Base-by-base conservation (phyloP, 371 early-diverging fungal species). In the Zancudomyces culisetae region DNA sequence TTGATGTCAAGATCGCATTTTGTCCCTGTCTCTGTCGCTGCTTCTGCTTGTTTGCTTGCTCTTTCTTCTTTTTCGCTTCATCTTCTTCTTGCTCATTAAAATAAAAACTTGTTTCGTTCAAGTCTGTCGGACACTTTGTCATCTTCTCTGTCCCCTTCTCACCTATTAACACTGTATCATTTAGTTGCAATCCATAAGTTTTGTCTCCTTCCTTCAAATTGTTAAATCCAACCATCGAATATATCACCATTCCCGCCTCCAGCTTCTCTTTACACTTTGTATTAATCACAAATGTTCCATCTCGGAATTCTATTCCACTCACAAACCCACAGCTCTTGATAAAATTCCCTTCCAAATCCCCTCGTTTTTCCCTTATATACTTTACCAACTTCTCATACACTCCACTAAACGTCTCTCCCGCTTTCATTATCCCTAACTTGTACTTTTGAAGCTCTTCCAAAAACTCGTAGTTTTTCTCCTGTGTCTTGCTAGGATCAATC, bases 261-360 rank as follows among this genome's bases (percentile, higher is more conserved):
- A 97, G 64, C 35, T 70, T 71, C 42, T 75, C 74, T 6, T 61
- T 55, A 57, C 79, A 84, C 56, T 87, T 89, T 28, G 76, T 62
- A 42, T 70, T 74, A 48, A 98, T 67, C 1, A 78, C 63, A 63
- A 79, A 89, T 20, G 66, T 72, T 15, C 81, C 71, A 56, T 95
- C 98, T 39, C 87, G 74, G 60, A 94, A 89, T 63, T 98, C 96
- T 49, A 96, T 82, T 20, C 98, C 98, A 61, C 84, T 93, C 49
- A 81, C 85, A 62, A 82, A 90, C n/a, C 98, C 98, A 50, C 80
- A 71, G 62, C 73, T 85, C 59, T 87, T 87, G 21, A 78, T 74
- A 59, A 95, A 87, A 57, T 83, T 66, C 27, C 71, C 69, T 60
- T 77, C 81, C 41, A 98, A 71, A 26, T 94, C 94, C 1, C 94